Evolutionary conservation across 225 moss, liverwort and hornwort genomes (phyloP).

Genomic region (Physcomitrium patens): DNA sequence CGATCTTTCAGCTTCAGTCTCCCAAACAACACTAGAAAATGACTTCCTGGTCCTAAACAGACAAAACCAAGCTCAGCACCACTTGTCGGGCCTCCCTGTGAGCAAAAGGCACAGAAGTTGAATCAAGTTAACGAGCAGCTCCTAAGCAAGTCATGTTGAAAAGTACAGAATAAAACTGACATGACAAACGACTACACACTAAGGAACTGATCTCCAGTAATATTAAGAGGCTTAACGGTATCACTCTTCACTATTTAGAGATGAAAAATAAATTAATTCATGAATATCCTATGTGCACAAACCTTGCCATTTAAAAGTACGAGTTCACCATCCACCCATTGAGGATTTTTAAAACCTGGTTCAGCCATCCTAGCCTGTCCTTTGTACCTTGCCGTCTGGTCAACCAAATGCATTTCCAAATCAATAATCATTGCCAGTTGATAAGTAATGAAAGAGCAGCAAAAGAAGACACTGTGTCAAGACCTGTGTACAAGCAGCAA

Average conservation of each 20-base stretch:
- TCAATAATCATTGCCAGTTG: constrained; percentile 15
- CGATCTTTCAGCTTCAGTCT: constrained; percentile 65
- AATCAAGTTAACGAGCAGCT: constrained; percentile 8
- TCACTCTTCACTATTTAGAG: not conserved
- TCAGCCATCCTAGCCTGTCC: constrained; percentile 96
- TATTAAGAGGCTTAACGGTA: not conserved
- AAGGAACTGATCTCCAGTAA: not conserved
- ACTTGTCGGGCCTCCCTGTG: constrained; percentile 90
- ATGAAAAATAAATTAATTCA: not conserved
- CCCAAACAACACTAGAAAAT: constrained; percentile 90
- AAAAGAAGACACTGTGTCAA: constrained; percentile 14
- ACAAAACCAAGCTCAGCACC: constrained; percentile 97
- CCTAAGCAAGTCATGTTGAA: not conserved
- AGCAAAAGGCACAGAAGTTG: constrained; percentile 22
- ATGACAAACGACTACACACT: not conserved
- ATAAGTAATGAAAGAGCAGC: constrained; percentile 12
- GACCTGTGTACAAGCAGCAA: not conserved
- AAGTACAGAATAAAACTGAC: not conserved
- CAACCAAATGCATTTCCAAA: constrained; percentile 26
- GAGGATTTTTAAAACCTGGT: constrained; percentile 90
- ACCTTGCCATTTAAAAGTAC: constrained; percentile 95
- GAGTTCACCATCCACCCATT: constrained; percentile 94
- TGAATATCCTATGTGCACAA: not conserved
- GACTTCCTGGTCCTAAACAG: constrained; percentile 81
- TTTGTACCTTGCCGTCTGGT: constrained; percentile 83